Base-by-base conservation (phyloP, 768 basidiomycete species). In the Tephrocybe sp. region DNA sequence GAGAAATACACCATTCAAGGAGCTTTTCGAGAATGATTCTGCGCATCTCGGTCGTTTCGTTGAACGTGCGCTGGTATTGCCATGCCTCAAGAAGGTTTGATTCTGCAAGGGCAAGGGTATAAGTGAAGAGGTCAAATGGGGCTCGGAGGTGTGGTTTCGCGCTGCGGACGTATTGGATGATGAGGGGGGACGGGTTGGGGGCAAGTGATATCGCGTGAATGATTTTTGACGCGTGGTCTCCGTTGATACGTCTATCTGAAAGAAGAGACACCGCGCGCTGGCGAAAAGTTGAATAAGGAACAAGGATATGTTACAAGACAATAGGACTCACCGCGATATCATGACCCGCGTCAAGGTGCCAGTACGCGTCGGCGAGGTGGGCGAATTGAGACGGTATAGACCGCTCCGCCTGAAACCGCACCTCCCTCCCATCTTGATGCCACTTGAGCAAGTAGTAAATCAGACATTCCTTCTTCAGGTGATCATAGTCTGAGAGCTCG, bases 371-470 rank as follows among this genome's bases (percentile, higher is more conserved):
- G n/a, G 88, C 81, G 41, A 93, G 76, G 3, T 77, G 70, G 6
- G 78, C 73, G 60, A 91, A 92, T 59, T 91, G 90, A 2, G 88
- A 85, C 3, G 88, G 83, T 54, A 93, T 85, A 59, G 78, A 81
- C 24, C 77, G 70, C 65, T 80, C 65, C 65, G 72, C 47, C 62
- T 70, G 68, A 72, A 89, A 73, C 53, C 66, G 59, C 55, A 74
- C 62, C 75, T 87, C 72, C 63, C 76, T 68, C 4, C 79, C 77
- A 62, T 90, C 87, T 59, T 79, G 73, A 53, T 86, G 81, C 86
- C 85, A 90, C 63, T 88, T 90, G 52, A 93, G 74, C 55, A 93
- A 69, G 62, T 84, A 92, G 68, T 90, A 93, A 1, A 90, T 70
- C 38, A 93, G 70, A 56, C 87, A 90, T 54, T 92, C 85, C 66